These are phyloP conservation scores for Guadua angustifolia DNA, from an alignment of 176 grass and related monocot genomes.

Conservation along the genomic window DNA sequence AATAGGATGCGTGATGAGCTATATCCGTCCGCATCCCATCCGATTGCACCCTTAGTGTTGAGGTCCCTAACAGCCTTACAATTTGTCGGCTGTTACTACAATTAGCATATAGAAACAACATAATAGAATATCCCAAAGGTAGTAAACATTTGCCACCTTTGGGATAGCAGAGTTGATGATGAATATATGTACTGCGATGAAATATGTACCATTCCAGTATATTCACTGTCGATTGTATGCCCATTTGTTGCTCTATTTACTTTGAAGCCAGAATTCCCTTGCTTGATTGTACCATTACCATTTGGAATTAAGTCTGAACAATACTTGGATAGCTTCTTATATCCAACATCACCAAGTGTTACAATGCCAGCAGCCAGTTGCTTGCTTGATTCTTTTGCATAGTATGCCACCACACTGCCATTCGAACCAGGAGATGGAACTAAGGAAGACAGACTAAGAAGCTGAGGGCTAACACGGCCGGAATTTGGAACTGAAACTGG, in stretches of 20 bases:
- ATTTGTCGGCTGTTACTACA: slow-evolving; percentile 16
- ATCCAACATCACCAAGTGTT: slow-evolving; percentile 88
- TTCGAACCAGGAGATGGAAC: slow-evolving; percentile 50
- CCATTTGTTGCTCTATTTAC: slow-evolving; percentile 49
- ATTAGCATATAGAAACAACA: slow-evolving; percentile 31
- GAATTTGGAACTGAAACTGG: slow-evolving; percentile 65
- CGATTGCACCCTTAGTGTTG: no score
- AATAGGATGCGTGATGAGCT: no score
- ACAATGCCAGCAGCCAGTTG: slow-evolving; percentile 82
- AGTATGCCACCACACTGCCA: slow-evolving; percentile 76
- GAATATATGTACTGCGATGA: slow-evolving; percentile 31
- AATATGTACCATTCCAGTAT: slow-evolving; percentile 70
- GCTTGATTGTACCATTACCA: slow-evolving; percentile 56
- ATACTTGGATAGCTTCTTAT: slow-evolving; percentile 78
- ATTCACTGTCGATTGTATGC: slow-evolving; percentile 56
- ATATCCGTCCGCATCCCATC: no score
- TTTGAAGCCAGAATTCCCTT: slow-evolving; percentile 59
- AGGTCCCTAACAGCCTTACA: slow-evolving; percentile 3
- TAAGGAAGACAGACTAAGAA: slow-evolving; percentile 52
- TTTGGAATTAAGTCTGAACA: slow-evolving; percentile 65
- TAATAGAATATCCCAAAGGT: slow-evolving; percentile 5
- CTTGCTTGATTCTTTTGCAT: slow-evolving; percentile 95
- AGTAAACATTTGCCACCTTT: background rate
- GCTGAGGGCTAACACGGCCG: slow-evolving; percentile 71
- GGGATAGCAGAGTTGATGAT: slow-evolving; percentile 16